Percentiles rank a stretch among this genome's conserved stretches.
phyloP scores from a whole-genome alignment of 352 stramenopile genomes.

The Pythium guiyangense region DNA sequence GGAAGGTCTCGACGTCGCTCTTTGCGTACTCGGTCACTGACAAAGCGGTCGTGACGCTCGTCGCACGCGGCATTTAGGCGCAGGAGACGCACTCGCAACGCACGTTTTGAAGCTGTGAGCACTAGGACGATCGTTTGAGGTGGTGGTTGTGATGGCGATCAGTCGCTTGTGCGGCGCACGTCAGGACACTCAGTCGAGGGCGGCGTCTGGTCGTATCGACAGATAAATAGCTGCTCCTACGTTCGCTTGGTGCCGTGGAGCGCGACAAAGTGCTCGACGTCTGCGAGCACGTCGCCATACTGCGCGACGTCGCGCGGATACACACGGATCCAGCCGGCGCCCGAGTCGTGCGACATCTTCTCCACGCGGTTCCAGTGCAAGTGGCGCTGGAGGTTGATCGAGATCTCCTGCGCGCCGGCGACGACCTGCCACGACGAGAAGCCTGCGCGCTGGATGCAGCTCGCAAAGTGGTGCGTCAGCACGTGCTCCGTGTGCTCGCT shows the following conservation, averaged over 20 bases:
- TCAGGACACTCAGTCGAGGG: no score
- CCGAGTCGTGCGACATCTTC: slow-evolving; percentile 87
- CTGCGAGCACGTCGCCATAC: slow-evolving; percentile 67
- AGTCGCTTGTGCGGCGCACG: background rate
- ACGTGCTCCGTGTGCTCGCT: slow-evolving; percentile 46
- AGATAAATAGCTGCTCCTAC: background rate
- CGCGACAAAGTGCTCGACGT: slow-evolving; percentile 68
- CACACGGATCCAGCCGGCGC: slow-evolving; percentile 79
- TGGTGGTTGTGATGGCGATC: background rate
- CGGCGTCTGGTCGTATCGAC: background rate
- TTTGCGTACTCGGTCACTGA: slow-evolving; percentile 76
- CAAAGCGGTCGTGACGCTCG: slow-evolving; percentile 76
- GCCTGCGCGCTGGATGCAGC: slow-evolving; percentile 76
- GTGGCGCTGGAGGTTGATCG: slow-evolving; percentile 84
- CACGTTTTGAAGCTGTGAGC: background rate
- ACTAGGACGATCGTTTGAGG: background rate
- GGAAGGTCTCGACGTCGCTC: slow-evolving; percentile 79
- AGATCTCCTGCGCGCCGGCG: slow-evolving; percentile 80
- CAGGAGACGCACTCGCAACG: background rate
- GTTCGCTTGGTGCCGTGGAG: slow-evolving; percentile 28
- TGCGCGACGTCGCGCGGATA: slow-evolving; percentile 74
- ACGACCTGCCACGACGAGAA: slow-evolving; percentile 85
- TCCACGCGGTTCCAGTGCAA: slow-evolving; percentile 85
- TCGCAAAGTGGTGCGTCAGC: slow-evolving; percentile 60
- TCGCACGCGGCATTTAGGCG: slow-evolving; percentile 56